Base-by-base conservation (phyloP, 2,329 filamentous ascomycete species). In the Cryphonectria carpinicola region DNA sequence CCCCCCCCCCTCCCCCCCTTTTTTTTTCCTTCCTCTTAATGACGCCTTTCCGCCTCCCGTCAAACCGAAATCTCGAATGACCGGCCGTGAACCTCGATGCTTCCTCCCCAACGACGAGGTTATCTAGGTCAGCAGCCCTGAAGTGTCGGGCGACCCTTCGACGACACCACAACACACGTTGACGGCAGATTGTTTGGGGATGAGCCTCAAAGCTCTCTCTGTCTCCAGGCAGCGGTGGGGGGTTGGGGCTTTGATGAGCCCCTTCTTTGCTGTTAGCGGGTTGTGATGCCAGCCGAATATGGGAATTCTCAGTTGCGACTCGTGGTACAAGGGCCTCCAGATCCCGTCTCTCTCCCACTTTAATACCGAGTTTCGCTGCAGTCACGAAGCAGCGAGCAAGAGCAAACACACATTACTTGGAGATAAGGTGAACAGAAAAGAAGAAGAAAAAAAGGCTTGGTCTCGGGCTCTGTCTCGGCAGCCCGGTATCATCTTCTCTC, bases 31-130 rank as follows among this genome's bases (percentile, higher is more conserved):
- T 13, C 68, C 65, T 66, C 65, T 60, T 70, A 66, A 72, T 66
- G 71, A 70, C 65, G 54, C 70, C 43, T 70, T 67, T 62, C 28
- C 35, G 28, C n/a, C 62, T 65, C 60, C 60, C 68, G 17, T 63
- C 56, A 43, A 54, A 54, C 37, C 62, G 62, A 66, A 54, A n/a
- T 11, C 56, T 54, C 66, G 66, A 68, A 62, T 41, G 58, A 41
- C 43, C 41, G 41, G 43, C 32, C 25, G 56, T 46, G 58, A 46
- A 32, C 22, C 60, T 35, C 66, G 58, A 54, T 63, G 35, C 37
- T 60, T 13, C 56, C 22, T 4, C 35, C 39, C 35, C 39, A 10
- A 61, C 61, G 37, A 32, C 41, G 19, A 62, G 14, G 41, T 49
- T 39, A 25, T 11, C 11, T 46, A 28, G 28, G n/a, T 61, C 17